Evolutionary conservation across 305 asterid genomes (phyloP), one percentile per base, ranked within the genome.

Genomic region (Rubia peregrina): DNA sequence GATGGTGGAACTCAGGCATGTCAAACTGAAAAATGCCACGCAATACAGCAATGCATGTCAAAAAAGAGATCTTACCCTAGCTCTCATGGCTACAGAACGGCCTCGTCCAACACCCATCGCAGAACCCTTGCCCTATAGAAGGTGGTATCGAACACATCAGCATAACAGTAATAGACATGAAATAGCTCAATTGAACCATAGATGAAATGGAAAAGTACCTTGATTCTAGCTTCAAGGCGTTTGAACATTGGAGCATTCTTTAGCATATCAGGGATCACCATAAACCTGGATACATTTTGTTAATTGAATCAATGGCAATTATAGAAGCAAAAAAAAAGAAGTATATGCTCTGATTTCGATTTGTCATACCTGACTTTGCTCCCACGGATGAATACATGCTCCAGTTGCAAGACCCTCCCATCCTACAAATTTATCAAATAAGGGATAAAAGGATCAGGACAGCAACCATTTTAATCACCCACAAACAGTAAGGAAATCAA

Each of bases 191-290:
- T 61, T 64, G 40, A 49, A 49, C 9, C 49, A 68, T 12, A 61
- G 67, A 56, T 55, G 60, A 56, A 71, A 26, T 1, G 6, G 21
- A 21, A 38, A 57, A 57, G 21, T 71, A 91, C 98, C 98, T 92
- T 92, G 67, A 92, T 92, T 79, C 88, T 92, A 78, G 98, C 83
- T 80, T 92, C 98, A 83, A 90, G 81, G 33, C 95, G 96, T 82
- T 92, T 92, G 73, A 92, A 92, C 96, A 92, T 92, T 33, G 96
- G 96, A 78, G 98, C 98, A 81, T 92, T 92, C 88, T 92, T 90
- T 46, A 92, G 96, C 98, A 92, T 92, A 73, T 90, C 98, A 0
- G 98, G 98, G 57, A 91, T 92, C 21, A 92, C 95, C 96, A 92
- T 92, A 80, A 90, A 92, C 89, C 98, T 92, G 87, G 65, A 59